Conservation (phyloP, 2,329 filamentous ascomycete genomes). For the Mycosphaerella arachidis region DNA sequence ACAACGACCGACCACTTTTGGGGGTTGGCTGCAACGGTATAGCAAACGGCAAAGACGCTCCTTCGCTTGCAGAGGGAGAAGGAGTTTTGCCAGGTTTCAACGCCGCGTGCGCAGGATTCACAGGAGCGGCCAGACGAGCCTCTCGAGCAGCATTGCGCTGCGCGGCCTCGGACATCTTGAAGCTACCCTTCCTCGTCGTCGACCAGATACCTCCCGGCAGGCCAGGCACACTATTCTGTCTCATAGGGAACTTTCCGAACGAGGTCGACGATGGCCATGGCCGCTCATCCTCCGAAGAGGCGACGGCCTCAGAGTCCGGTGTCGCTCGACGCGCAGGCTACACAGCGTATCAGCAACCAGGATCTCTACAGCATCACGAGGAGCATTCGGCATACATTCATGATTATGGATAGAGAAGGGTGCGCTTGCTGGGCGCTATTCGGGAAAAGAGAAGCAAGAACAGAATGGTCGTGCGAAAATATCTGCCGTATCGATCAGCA, state of each 20-base stretch:
- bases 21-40: slow-evolving; percentile 86
- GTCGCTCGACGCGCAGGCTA: slow-evolving; percentile 67
- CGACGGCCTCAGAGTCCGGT: slow-evolving; percentile 88
- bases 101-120: slow-evolving; percentile 9
- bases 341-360: slow-evolving; percentile 18
- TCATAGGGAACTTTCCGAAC: slow-evolving; percentile 39
- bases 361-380: slow-evolving; percentile 2
- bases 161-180: slow-evolving; percentile 30
- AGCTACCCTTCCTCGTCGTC: slow-evolving; percentile 28
- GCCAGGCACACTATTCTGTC: slow-evolving; percentile 37
- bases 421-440: not conserved
- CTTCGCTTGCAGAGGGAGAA: slow-evolving; percentile 35
- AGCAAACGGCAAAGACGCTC: slow-evolving; percentile 64
- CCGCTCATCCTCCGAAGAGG: slow-evolving; percentile 87
- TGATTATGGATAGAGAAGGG: slow-evolving; percentile 11
- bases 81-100: slow-evolving; percentile 34
- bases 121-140: slow-evolving; percentile 49
- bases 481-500: slow-evolving; percentile 9
- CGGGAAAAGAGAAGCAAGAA: slow-evolving; percentile 1
- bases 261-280: slow-evolving; percentile 51
- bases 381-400: slow-evolving; percentile 21
- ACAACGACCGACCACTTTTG: slow-evolving; percentile 92
- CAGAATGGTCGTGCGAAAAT: slow-evolving; percentile 14
- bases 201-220: slow-evolving; percentile 38
- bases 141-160: slow-evolving; percentile 26